Base-by-base conservation (phyloP, 352 stramenopile species). In the Thalassiosira sp. region DNA sequence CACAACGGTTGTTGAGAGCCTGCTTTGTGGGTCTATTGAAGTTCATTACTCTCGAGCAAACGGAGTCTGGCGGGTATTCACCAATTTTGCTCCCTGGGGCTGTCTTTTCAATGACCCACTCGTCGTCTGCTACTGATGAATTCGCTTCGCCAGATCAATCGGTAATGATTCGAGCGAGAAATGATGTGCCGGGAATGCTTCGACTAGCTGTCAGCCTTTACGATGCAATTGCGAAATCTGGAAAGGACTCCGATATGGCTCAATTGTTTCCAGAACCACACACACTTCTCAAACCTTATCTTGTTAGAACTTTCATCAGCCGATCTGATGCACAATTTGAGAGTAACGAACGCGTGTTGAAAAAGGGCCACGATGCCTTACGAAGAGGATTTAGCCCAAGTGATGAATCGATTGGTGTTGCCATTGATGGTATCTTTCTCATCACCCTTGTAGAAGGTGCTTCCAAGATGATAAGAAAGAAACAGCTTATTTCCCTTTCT, bases 21-120 rank as follows among this genome's bases (percentile, higher is more conserved):
- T 82, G 67, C 40, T 75, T 64, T 49, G 35, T 56, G 2, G 56
- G 24, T 46, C 37, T 82, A 24, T 57, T 73, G 46, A 58, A 75
- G 11, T 74, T 65, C 31, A 68, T 64, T 54, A 31, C 51, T 20
- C 15, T 61, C 3, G 48, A 65, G 46, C 18, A 64, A 42, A 48
- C 52, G 25, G 51, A 57, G 18, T 51, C n/a, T 24, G 37, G 13
- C 15, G 40, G 15, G 37, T 24, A 48, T 65, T 57, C 35, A 43
- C 27, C 64, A 20, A 25, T 18, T 45, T 65, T 73, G 16, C 1
- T 58, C 24, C 35, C 64, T 10, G 52, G 31, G 48, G 43, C 1
- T 20, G 58, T 65, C 3, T 73, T 64, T 51, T 45, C 51, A 16
- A 24, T 43, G 20, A 48, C 10, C 35, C 1, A 53, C 22, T 65